Evolutionary conservation across 345 rosid genomes (phyloP).

Genomic region (Dipteronia dyeriana): DNA sequence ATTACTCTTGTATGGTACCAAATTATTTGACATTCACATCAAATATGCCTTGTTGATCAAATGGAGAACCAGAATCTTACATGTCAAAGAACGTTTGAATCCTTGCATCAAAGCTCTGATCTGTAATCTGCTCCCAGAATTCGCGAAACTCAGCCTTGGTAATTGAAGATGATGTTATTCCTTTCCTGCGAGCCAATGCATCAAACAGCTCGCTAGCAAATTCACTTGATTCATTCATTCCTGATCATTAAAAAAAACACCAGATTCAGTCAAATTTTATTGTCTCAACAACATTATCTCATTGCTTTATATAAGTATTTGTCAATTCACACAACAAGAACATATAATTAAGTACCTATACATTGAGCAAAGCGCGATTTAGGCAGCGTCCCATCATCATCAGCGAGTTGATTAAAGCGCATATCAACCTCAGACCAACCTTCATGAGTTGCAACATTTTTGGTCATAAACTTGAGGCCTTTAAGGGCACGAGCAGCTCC

Average conservation of each 20-base stretch:
- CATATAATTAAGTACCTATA: slow-evolving; percentile 45
- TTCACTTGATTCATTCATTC: slow-evolving; percentile 75
- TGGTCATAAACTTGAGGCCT: slow-evolving; percentile 65
- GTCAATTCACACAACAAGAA: neutral
- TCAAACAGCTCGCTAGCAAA: slow-evolving; percentile 67
- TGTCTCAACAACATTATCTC: too few species aligned
- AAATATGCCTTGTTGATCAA: neutral
- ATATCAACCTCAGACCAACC: slow-evolving; percentile 66
- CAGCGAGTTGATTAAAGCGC: slow-evolving; percentile 53
- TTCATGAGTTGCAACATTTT: slow-evolving; percentile 36
- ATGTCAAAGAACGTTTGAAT: slow-evolving; percentile 81
- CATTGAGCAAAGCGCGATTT: slow-evolving; percentile 68
- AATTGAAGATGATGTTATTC: slow-evolving; percentile 46
- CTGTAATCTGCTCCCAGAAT: slow-evolving; percentile 77
- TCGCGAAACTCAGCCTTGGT: slow-evolving; percentile 52
- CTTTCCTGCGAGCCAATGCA: slow-evolving; percentile 65
- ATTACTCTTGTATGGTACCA: too few species aligned
- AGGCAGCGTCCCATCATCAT: slow-evolving; percentile 58
- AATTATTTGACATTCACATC: too few species aligned
- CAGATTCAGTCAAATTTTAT: neutral
- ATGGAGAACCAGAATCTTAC: slow-evolving; percentile 32
- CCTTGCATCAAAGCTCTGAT: slow-evolving; percentile 71
- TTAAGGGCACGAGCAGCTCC: slow-evolving; percentile 69
- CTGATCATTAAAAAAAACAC: slow-evolving; percentile 31
- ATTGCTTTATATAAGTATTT: neutral